Conservation (phyloP, 441 rosid species). For the Kokia cookei region DNA sequence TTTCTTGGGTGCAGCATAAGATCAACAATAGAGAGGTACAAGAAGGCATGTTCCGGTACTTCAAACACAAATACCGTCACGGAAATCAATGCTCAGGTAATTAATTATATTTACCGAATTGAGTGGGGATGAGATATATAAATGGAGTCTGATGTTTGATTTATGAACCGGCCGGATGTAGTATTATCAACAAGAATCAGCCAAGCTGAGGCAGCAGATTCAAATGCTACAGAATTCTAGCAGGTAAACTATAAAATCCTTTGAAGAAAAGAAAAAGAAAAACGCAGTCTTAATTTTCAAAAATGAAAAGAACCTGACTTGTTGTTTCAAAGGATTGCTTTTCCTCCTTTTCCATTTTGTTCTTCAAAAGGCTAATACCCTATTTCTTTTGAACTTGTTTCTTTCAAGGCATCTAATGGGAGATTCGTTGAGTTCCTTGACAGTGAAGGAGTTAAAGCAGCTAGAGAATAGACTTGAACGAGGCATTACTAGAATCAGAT, state of each 20-base stretch:
- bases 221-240: conserved; percentile 88
- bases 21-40: conserved; percentile 86
- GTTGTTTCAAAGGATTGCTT: background rate
- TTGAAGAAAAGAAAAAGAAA: background rate
- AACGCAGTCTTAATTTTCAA: background rate
- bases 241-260: conserved; percentile 38
- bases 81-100: conserved; percentile 93
- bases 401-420: conserved; percentile 81
- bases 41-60: conserved; percentile 78
- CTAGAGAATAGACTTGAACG: conserved; percentile 92
- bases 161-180: conserved; percentile 7
- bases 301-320: background rate
- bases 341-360: too few species aligned
- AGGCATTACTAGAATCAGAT: conserved; percentile 84
- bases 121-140: too few species aligned
- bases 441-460: conserved; percentile 91
- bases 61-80: conserved; percentile 57
- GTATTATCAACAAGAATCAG: conserved; percentile 99
- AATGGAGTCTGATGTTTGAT: background rate
- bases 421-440: conserved; percentile 68
- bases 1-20: conserved; percentile 46
- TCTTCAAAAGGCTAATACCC: too few species aligned
- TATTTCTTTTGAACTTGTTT: background rate
- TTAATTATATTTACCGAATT: background rate
- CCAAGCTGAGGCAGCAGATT: conserved; percentile 87